These are phyloP conservation scores for Coemansia sp. DNA, from an alignment of 192 early-diverging fungal genomes.

Conservation along the genomic window DNA sequence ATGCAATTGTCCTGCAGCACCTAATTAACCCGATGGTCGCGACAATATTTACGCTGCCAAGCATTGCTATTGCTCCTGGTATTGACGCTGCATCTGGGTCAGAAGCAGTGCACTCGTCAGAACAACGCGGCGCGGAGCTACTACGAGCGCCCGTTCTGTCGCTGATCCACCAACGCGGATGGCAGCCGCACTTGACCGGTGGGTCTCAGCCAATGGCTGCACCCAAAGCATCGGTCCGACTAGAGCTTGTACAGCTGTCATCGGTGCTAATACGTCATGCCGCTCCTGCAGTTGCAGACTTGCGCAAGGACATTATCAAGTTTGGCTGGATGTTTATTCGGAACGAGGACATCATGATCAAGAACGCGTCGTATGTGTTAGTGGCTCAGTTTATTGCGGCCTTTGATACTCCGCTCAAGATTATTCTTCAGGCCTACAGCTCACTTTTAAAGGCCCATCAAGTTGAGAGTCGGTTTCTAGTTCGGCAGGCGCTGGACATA, in stretches of 20 bases:
- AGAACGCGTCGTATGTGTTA: constrained; percentile 93
- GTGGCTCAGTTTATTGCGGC: constrained; percentile 90
- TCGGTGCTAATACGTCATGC: constrained; percentile 79
- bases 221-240: constrained; percentile 60
- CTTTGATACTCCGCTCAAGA: constrained; percentile 87
- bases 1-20: constrained; percentile 72
- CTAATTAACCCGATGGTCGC: constrained; percentile 82
- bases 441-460: constrained; percentile 88
- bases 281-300: constrained; percentile 70
- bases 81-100: constrained; percentile 62
- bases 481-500: constrained; percentile 92
- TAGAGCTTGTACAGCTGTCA: constrained; percentile 92
- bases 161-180: constrained; percentile 46
- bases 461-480: constrained; percentile 79
- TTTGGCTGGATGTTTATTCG: constrained; percentile 89
- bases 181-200: constrained; percentile 42
- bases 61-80: constrained; percentile 61
- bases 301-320: constrained; percentile 87
- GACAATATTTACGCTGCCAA: constrained; percentile 59
- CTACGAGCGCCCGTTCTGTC: constrained; percentile 28
- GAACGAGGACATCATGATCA: constrained; percentile 89
- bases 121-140: constrained; percentile 42
- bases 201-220: constrained; percentile 12
- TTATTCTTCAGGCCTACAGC: constrained; percentile 84
- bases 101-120: constrained; percentile 32